These are phyloP conservation scores for Lentinula aciculospora DNA, from an alignment of 768 basidiomycete genomes.

Conservation along the genomic window DNA sequence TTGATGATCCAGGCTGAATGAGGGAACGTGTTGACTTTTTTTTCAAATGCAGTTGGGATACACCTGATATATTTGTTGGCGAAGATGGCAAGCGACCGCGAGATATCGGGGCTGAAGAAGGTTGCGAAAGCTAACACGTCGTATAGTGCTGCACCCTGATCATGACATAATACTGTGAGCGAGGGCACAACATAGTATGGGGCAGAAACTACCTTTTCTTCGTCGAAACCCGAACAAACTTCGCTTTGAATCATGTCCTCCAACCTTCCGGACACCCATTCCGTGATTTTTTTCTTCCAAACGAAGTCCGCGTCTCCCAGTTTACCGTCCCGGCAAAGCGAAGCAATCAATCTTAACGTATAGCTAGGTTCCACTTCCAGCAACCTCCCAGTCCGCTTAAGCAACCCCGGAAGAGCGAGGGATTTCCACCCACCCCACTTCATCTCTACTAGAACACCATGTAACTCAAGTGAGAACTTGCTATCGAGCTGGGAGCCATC, in stretches of 20 bases:
- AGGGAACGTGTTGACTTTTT: constrained; percentile 26
- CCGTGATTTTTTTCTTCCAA: constrained; percentile 52
- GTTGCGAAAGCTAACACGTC: constrained; percentile 48
- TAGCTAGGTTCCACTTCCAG: constrained; percentile 35
- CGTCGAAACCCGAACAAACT: constrained; percentile 15
- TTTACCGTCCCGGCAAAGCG: constrained; percentile 40
- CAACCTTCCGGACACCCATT: constrained; percentile 44
- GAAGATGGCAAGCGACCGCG: constrained; percentile 36
- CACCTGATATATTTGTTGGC: constrained; percentile 33
- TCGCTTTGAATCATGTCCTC: constrained; percentile 13
- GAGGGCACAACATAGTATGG: not conserved
- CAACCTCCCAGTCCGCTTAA: constrained; percentile 43
- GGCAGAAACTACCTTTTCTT: constrained; percentile 31
- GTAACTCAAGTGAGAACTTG: constrained; percentile 46
- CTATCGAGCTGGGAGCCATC: constrained; percentile 12
- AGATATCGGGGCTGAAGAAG: constrained; percentile 41
- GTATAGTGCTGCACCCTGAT: constrained; percentile 46
- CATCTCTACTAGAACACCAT: constrained; percentile 49
- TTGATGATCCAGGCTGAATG: constrained; percentile 54
- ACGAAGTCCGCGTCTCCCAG: constrained; percentile 53
- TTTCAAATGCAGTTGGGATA: constrained; percentile 17
- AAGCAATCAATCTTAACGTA: constrained; percentile 45
- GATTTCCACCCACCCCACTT: constrained; percentile 75
- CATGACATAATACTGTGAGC: not conserved
- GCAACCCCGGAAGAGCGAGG: constrained; percentile 54